Conservation (phyloP, 1,284 basidiomycete species). For the Prillingera fragicola region DNA sequence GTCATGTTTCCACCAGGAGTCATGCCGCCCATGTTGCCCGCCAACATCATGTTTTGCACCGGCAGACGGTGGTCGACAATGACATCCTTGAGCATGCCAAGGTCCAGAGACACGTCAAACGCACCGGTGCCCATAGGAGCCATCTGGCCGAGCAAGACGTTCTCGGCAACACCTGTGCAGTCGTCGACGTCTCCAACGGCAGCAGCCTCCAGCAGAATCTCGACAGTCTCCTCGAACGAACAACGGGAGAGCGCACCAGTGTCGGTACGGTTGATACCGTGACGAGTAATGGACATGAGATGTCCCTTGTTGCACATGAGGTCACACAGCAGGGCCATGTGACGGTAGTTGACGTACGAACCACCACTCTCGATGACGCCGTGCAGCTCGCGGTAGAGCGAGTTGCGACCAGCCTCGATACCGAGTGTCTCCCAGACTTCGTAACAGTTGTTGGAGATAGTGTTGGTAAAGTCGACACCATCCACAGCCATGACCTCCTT, state of each 20-base stretch:
- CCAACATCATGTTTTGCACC: constrained; percentile 71
- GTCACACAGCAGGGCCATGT: constrained; percentile 90
- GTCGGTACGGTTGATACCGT: constrained; percentile 97
- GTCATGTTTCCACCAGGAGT: constrained; percentile 84
- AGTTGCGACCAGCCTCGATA: constrained; percentile 92
- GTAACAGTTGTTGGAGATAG: constrained; percentile 95
- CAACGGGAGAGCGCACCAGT: constrained; percentile 96
- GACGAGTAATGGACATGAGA: constrained; percentile 98
- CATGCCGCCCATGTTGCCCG: constrained; percentile 77
- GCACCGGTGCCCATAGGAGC: constrained; percentile 95
- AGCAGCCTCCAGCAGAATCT: constrained; percentile 97
- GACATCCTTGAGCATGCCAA: constrained; percentile 98
- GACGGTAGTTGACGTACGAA: constrained; percentile 98
- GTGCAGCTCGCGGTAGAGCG: constrained; percentile 87
- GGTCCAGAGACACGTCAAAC: constrained; percentile 92
- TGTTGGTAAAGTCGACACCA: constrained; percentile 85
- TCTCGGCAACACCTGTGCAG: constrained; percentile 96
- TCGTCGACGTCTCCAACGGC: constrained; percentile 97
- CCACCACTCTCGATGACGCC: constrained; percentile 98
- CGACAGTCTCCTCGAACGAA: constrained; percentile 99
- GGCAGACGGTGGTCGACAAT: constrained; percentile 94
- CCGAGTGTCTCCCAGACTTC: constrained; percentile 96
- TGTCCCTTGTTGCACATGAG: constrained; percentile 96
- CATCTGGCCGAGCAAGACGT: constrained; percentile 97
- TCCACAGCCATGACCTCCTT: constrained; percentile 91